Base-by-base conservation (phyloP, 2,329 filamentous ascomycete species). In the Cyphellophora attinorum region DNA sequence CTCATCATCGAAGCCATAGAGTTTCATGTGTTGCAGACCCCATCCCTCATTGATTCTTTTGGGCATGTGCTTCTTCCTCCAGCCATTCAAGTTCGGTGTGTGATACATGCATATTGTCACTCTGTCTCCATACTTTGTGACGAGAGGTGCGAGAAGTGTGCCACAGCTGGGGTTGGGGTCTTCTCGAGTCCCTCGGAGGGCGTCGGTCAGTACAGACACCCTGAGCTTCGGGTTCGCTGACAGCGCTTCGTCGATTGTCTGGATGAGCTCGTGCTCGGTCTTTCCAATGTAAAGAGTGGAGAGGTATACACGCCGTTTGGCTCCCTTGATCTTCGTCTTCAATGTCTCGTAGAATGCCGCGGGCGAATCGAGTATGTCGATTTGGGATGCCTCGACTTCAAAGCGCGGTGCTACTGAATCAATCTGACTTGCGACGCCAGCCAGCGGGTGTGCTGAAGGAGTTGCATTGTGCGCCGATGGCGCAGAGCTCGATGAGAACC, bases 21-120 rank as follows among this genome's bases (percentile, higher is more conserved):
- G 68, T 68, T 98, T 98, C 89, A 98, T 98, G 55, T 98, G 91
- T 56, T 98, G 91, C 41, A 98, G 62, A 1, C 91, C 91, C 91
- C 91, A 98, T 12, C 91, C 91, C 61, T 98, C 91, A 49, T 98
- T 98, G 55, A 98, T 89, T 13, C 91, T 73, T 53, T 76, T 84
- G 0, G 91, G 91, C 2, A 96, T 75, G 46, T 83, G 67, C 51
- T 79, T 78, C 61, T 96, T 96, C 33, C 80, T 75, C 38, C 93
- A 49, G 0, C 91, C 91, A 3, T 84, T 93, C 44, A 98, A 62
- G 52, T 98, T 98, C 0, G 91, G 91, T 1, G 91, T 98, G 59
- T 98, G 91, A 54, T 93, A 98, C 86, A 98, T 93, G 49, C 88
- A 81, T 44, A 98, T 77, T 52, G 95, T 85, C 27, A 98, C 86